Base-by-base conservation (phyloP, 176 grass and related monocot genomes). In the Avena eriantha region DNA sequence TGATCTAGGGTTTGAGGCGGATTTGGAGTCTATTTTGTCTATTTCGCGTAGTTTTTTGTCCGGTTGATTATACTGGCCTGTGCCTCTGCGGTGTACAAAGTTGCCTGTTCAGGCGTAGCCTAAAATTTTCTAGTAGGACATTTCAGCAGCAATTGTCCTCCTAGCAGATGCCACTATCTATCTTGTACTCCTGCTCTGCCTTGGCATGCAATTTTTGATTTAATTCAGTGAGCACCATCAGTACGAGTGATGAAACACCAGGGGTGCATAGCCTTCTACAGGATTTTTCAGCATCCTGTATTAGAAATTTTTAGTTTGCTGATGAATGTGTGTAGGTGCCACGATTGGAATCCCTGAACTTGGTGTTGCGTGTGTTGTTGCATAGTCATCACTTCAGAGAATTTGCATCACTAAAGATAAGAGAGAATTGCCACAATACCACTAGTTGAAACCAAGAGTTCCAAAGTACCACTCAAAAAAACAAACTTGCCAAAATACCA, bases 251-350 rank as follows among this genome's bases (percentile, higher is more conserved):
- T 36, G 73, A 31, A 76, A 51, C 73, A 10, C 26, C 10, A 18
- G 14, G 15, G 73, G 3, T 50, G 73, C 23, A 53, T 76, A 23
- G 14, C 46, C 15, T 18, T 50, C 23, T 51, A 51, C 73, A 31
- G 3, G 4, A 53, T 18, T 33, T 76, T 6, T 67, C 46, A 50
- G 46, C 72, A 50, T 75, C 13, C 26, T n/a, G 6, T 49, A 0
- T n/a, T n/a, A n/a, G n/a, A n/a, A n/a, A n/a, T n/a, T n/a, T n/a
- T n/a, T n/a, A n/a, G n/a, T n/a, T n/a, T n/a, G n/a, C n/a, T n/a
- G n/a, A n/a, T n/a, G n/a, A 48, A 31, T 76, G 73, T 76, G 15
- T 76, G 8, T 76, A 76, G 24, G 73, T 31, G 73, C 23, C 73
- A 76, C 15, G 7, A 17, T 51, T 76, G 23, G 46, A 31, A 76